Percentiles rank a stretch among this genome's conserved stretches.
Evolutionary conservation across 2,329 filamentous ascomycete genomes (phyloP).

Genomic region (Talaromyces piceae): DNA sequence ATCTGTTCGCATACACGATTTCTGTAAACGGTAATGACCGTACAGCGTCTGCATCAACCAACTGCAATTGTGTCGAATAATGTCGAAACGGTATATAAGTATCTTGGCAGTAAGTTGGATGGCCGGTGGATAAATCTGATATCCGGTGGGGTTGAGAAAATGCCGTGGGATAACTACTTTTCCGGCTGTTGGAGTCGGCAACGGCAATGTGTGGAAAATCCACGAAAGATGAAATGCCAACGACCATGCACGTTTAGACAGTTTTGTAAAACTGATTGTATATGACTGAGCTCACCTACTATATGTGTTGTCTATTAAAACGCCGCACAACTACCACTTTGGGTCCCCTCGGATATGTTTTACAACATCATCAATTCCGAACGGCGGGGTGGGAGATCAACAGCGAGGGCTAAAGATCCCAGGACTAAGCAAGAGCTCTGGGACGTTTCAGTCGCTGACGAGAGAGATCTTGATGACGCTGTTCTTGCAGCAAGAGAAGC

Average conservation of each 20-base stretch:
- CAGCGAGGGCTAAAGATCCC: constrained; percentile 37
- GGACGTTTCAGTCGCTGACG: constrained; percentile 38
- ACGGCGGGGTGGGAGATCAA: constrained; percentile 25
- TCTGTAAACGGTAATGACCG: no score
- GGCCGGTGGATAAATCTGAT: background rate
- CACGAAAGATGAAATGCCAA: background rate
- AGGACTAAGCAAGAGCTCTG: constrained; percentile 39
- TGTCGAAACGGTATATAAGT: no score
- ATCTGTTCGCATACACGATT: no score
- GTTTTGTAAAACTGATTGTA: background rate
- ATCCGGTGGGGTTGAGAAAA: background rate
- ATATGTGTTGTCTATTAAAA: background rate
- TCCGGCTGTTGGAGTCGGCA: background rate
- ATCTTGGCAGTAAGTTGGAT: no score
- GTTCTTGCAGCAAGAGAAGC: constrained; percentile 41
- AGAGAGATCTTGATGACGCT: constrained; percentile 39
- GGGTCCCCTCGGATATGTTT: constrained; percentile 34
- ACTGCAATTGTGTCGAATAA: no score
- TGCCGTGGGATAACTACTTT: background rate
- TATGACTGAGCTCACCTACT: background rate
- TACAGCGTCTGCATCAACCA: no score
- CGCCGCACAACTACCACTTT: constrained; percentile 26
- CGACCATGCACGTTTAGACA: background rate
- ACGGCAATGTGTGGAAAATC: background rate
- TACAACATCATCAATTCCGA: constrained; percentile 43